Base-by-base conservation (phyloP, 2,329 filamentous ascomycete species). In the Fusarium pilosicola region DNA sequence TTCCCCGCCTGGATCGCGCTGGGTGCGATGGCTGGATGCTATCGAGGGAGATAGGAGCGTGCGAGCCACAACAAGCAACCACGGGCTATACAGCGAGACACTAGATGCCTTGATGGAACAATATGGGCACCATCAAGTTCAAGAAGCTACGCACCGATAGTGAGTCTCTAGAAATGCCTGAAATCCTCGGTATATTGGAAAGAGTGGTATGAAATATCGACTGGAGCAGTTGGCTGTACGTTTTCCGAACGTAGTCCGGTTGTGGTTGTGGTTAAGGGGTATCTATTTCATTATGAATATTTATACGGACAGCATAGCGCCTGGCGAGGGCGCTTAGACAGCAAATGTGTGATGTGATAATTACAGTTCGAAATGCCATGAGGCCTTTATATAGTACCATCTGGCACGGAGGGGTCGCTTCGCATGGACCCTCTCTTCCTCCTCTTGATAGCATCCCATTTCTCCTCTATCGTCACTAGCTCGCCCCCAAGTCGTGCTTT, bases 21-120 rank as follows among this genome's bases (percentile, higher is more conserved):
- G 91, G 91, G 88, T 87, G 34, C 85, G 83, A 51, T 95, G 93
- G 93, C 85, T 94, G 11, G 85, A 90, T 36, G 93, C 93, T 1
- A 87, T 95, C 58, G 92, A 94, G 79, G 78, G 78, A 1, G 88
- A 93, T 70, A 85, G 86, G 39, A 87, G 90, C 68, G 87, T 95
- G 13, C 85, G 85, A 79, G 88, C 88, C 36, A 95, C 93, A 20
- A 93, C 90, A 28, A 94, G 92, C 78, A 85, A 84, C 7, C 88
- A 91, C 72, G 82, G 83, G 20, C 70, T 87, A 28, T 88, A 88
- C 64, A 46, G 80, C 6, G 83, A 86, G 88, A 94, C 87, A 81
- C 89, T 84, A 74, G 91, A 86, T 87, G 88, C 87, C 86, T 85
- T 79, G 28, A 39, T 74, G 15, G 68, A 70, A 41, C 45, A 36